Evolutionary conservation across 805 yeast species (phyloP).

Genomic region (Metschnikowia santaceciliae): DNA sequence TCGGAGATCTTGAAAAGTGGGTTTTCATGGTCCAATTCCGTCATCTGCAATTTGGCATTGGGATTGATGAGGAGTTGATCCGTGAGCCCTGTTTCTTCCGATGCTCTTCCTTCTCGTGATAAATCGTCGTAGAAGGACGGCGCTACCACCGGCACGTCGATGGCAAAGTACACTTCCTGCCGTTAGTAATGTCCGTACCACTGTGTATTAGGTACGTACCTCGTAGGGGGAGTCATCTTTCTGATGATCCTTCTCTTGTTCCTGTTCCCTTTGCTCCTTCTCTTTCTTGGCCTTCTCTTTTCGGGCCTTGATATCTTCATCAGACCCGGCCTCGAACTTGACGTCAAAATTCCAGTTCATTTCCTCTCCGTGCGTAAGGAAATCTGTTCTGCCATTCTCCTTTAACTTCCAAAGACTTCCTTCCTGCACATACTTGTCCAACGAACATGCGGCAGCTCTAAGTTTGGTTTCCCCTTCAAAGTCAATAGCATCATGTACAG

Average conservation of each 20-base stretch:
- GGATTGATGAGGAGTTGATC: conserved; percentile 33
- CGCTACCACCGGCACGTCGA: conserved; percentile 22
- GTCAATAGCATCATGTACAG: conserved; percentile 51
- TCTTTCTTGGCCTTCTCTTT: conserved; percentile 7
- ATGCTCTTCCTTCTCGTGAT: conserved; percentile 4
- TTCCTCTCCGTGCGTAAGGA: conserved; percentile 75
- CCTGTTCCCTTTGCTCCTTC: not conserved
- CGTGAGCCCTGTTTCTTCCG: conserved; percentile 10
- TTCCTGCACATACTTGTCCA: conserved; percentile 53
- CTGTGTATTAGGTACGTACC: conserved; percentile 15
- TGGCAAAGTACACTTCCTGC: conserved; percentile 22
- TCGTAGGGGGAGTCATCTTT: conserved; percentile 8
- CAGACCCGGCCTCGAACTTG: conserved; percentile 84
- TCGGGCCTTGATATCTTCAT: conserved; percentile 71
- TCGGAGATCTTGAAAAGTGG: conserved; percentile 38
- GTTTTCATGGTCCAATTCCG: conserved; percentile 27
- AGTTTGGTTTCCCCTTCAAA: conserved; percentile 28
- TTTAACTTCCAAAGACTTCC: conserved; percentile 53
- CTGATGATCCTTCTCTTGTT: no score
- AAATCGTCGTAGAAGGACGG: conserved; percentile 16
- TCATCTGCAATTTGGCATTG: conserved; percentile 38
- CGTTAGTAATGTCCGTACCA: conserved; percentile 11
- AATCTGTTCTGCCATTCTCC: conserved; percentile 71
- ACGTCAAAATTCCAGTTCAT: conserved; percentile 87
- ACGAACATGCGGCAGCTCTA: conserved; percentile 81